Percentiles rank a stretch among this genome's conserved stretches.
Evolutionary conservation across 2,329 filamentous ascomycete genomes (phyloP).

Genomic region (Aspergillus uvarum): DNA sequence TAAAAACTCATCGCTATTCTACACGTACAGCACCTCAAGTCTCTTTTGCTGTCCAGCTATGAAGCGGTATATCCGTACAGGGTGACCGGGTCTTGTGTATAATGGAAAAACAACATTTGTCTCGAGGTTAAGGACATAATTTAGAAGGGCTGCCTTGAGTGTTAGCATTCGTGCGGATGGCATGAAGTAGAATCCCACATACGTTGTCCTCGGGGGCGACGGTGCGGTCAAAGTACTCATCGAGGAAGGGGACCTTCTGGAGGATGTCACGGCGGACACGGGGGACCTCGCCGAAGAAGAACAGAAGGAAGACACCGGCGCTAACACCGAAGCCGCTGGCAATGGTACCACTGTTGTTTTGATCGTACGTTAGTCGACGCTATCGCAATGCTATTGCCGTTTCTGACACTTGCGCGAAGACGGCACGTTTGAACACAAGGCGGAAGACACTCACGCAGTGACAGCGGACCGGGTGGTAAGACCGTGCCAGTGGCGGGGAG

Average conservation of each 20-base stretch:
- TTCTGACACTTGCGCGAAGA: background rate
- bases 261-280: conserved; percentile 63
- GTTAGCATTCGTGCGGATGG: conserved; percentile 20
- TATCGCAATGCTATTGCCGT: background rate
- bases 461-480: conserved; percentile 43
- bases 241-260: conserved; percentile 59
- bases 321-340: conserved; percentile 57
- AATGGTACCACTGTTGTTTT: conserved; percentile 42
- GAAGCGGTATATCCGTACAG: conserved; percentile 16
- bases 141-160: conserved; percentile 36
- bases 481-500: conserved; percentile 50
- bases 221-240: conserved; percentile 56
- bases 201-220: conserved; percentile 64
- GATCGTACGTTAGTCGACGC: conserved; percentile 10
- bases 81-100: conserved; percentile 10
- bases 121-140: conserved; percentile 11
- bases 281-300: conserved; percentile 65
- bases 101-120: conserved; percentile 9
- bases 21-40: conserved; percentile 30
- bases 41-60: conserved; percentile 13
- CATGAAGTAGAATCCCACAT: conserved; percentile 23
- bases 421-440: background rate
- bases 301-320: conserved; percentile 59
- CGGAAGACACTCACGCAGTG: conserved; percentile 47
- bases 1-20: conserved; percentile 40